These are phyloP conservation scores for Nasturtium officinale DNA, from an alignment of 345 rosid genomes.

Conservation along the genomic window DNA sequence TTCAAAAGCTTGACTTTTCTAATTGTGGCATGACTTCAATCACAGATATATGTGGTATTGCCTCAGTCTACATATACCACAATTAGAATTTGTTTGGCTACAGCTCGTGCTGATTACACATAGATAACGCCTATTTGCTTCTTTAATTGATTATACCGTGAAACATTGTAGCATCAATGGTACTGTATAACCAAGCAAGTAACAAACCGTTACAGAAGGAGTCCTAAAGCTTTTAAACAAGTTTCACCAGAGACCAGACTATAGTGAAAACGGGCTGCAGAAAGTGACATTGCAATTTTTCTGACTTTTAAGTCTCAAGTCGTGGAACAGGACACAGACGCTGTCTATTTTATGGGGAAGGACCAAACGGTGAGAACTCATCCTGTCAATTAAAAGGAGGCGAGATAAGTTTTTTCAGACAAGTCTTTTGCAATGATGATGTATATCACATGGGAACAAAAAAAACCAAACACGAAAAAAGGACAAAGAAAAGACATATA, in stretches of 20 bases:
- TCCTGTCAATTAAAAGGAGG: conserved; percentile 24
- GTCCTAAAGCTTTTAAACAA: conserved; percentile 14
- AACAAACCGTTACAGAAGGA: not conserved
- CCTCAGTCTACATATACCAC: not conserved
- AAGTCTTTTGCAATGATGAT: conserved; percentile 33
- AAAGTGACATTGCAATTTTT: conserved; percentile 11
- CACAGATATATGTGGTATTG: conserved; percentile 27
- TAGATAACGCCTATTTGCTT: not conserved
- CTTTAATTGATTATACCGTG: not conserved
- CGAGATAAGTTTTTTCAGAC: conserved; percentile 28
- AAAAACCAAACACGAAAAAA: conserved; percentile 1
- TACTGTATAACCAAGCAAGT: not conserved
- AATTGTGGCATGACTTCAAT: conserved; percentile 31
- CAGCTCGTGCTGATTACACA: conserved; percentile 22
- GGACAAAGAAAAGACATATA: conserved; percentile 17
- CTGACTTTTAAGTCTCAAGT: conserved; percentile 26
- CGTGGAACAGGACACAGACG: conserved; percentile 15
- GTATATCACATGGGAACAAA: conserved; percentile 25
- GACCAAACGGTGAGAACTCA: conserved; percentile 32
- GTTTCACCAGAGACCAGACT: not conserved
- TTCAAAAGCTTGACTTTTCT: conserved; percentile 37
- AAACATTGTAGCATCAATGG: conserved; percentile 22
- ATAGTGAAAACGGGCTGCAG: conserved; percentile 21
- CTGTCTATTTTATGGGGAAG: conserved; percentile 27
- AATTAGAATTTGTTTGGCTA: not conserved